Conservation (phyloP, 176 grass and related monocot genomes). For the Pontederia paniculata region DNA sequence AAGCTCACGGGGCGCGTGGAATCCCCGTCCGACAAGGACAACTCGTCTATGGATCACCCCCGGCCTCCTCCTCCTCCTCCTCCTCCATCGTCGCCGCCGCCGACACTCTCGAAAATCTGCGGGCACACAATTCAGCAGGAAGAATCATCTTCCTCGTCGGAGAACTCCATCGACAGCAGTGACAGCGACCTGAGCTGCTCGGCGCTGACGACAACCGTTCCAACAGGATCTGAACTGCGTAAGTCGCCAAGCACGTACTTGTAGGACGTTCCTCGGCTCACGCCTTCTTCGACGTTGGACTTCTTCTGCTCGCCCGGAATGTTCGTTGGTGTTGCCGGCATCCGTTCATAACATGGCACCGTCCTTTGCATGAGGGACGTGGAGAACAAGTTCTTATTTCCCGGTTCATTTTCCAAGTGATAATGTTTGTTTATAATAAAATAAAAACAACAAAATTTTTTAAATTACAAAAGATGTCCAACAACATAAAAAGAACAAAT, state of each 20-base stretch:
- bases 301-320: constrained; percentile 5
- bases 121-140: not conserved
- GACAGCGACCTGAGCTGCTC: not conserved
- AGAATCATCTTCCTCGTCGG: not conserved
- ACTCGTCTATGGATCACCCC: constrained; percentile 16
- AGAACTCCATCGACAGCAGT: not conserved
- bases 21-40: too few species aligned
- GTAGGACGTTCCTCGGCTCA: not conserved
- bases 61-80: constrained; percentile 15
- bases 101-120: not conserved
- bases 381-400: too few species aligned
- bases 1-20: too few species aligned
- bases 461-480: too few species aligned
- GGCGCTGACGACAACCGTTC: too few species aligned
- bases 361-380: too few species aligned
- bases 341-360: too few species aligned
- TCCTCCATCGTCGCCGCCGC: constrained; percentile 4
- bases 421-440: too few species aligned
- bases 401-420: too few species aligned
- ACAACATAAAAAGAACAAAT: too few species aligned
- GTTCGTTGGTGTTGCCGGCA: not conserved
- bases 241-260: not conserved
- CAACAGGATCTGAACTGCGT: not conserved
- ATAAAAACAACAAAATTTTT: too few species aligned
- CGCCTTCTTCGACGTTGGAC: not conserved